Conservation (phyloP, 495 filamentous ascomycete species). For the Physcia stellaris region DNA sequence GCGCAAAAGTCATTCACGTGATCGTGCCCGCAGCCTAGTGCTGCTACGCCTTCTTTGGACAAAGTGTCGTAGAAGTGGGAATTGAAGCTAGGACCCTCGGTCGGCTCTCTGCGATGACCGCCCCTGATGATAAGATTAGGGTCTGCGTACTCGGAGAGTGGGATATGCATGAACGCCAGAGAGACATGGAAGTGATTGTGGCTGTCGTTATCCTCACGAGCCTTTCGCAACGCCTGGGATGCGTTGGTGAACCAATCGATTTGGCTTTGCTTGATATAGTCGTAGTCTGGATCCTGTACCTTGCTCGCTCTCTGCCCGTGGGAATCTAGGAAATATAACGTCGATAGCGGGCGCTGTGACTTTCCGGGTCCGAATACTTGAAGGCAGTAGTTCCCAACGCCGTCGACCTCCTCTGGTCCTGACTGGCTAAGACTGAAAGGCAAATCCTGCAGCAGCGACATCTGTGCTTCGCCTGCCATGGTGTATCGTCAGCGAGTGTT, state of each 20-base stretch:
- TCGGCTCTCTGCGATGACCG: conserved; percentile 22
- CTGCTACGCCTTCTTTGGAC: conserved; percentile 21
- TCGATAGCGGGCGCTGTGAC: conserved; percentile 22
- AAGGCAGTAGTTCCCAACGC: conserved; percentile 28
- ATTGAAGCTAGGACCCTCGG: conserved; percentile 23
- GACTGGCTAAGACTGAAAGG: conserved; percentile 23
- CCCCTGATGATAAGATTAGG: conserved; percentile 15
- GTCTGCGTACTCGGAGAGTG: conserved; percentile 22
- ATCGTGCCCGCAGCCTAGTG: conserved; percentile 25
- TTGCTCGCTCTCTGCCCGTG: conserved; percentile 21
- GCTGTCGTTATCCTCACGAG: conserved; percentile 16
- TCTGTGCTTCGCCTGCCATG: conserved; percentile 19
- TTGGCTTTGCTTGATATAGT: conserved; percentile 25
- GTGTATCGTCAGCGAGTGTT: no score
- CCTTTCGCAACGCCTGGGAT: conserved; percentile 19
- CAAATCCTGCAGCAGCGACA: conserved; percentile 20
- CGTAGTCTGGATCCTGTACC: conserved; percentile 21
- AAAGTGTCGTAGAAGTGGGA: conserved; percentile 26
- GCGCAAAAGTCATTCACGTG: conserved; percentile 28
- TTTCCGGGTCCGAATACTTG: conserved; percentile 19
- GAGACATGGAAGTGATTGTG: conserved; percentile 15
- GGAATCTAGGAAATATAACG: conserved; percentile 27
- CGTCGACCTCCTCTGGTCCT: conserved; percentile 23
- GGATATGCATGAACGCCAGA: conserved; percentile 22
- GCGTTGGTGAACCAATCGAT: conserved; percentile 25